Base-by-base conservation (phyloP, 164 flowering plant species). In the Kalanchoe fedtschenkoi region DNA sequence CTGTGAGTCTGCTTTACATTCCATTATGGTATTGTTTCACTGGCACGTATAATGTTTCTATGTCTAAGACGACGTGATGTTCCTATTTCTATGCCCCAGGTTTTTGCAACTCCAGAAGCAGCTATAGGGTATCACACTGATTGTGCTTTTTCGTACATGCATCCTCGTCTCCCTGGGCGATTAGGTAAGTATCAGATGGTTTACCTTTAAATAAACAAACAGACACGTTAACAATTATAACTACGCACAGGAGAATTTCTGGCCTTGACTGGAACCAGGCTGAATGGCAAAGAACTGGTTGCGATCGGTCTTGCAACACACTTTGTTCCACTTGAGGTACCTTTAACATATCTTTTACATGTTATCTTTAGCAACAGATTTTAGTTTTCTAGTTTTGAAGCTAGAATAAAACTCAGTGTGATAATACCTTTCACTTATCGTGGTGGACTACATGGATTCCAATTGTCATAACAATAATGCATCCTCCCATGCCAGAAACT, bases 91-190 rank as follows among this genome's bases (percentile, higher is more conserved):
- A n/a, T 14, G 47, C 9, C 34, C 62, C 21, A 90, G 99, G 81
- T 93, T 43, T 90, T 93, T 74, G 76, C 95, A n/a, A 78, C 89
- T 69, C 99, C 97, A 19, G 99, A 93, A 76, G 96, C 96, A 58
- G 78, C 88, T 69, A 81, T 93, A 46, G 99, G 99, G 38, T 84
- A 81, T 76, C 99, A 93, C 68, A 83, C 96, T 47, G 97, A 93
- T 39, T 90, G 97, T 71, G 76, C 95, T 62, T 85, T 93, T 71
- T 90, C 99, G 8, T 90, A 85, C 84, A 81, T 93, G 0, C 95
- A 69, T 67, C 84, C 99, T 17, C 89, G 58, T 70, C 83, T 90
- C 28, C 99, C 97, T 62, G 97, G 96, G 21, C 72, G 75, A 72
- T 72, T 93, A 35, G 99, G 97, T 90, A 73, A 82, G 72, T 55